These are phyloP conservation scores for Halenospora varia DNA, from an alignment of 495 filamentous ascomycete genomes.

Conservation along the genomic window DNA sequence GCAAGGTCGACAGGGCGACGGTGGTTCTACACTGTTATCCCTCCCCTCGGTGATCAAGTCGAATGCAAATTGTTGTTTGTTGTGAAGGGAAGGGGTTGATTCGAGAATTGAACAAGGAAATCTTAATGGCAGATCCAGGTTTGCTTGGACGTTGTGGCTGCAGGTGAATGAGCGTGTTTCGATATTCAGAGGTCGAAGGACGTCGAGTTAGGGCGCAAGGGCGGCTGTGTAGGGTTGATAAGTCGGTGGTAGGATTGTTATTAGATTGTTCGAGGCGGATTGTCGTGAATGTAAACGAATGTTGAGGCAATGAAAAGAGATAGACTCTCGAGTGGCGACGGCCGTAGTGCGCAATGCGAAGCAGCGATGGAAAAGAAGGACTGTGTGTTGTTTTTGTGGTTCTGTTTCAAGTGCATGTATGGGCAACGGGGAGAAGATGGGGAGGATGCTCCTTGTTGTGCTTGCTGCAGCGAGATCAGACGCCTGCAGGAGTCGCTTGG, in stretches of 20 bases:
- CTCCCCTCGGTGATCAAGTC: neutral
- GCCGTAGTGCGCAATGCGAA: neutral
- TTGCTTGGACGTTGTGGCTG: slow-evolving; percentile 15
- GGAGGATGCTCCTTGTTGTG: neutral
- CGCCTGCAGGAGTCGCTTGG: no score
- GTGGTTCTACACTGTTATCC: neutral
- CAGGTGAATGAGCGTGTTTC: slow-evolving; percentile 6
- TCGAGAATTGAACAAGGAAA: neutral
- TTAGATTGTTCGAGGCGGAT: neutral
- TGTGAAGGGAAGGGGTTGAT: neutral
- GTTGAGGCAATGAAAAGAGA: neutral
- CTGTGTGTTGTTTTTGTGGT: neutral
- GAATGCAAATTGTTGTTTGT: neutral
- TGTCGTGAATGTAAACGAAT: neutral
- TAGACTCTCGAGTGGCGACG: neutral
- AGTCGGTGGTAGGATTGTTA: slow-evolving; percentile 5
- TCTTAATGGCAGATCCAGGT: neutral
- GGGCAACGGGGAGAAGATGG: neutral
- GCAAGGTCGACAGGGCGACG: neutral
- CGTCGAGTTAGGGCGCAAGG: slow-evolving; percentile 3
- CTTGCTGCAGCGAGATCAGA: neutral
- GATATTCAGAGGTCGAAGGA: neutral
- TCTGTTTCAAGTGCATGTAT: neutral
- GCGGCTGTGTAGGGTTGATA: slow-evolving; percentile 7
- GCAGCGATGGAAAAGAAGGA: neutral